Conservation (phyloP, 2,329 filamentous ascomycete species). For the Botrytis sinoallii region DNA sequence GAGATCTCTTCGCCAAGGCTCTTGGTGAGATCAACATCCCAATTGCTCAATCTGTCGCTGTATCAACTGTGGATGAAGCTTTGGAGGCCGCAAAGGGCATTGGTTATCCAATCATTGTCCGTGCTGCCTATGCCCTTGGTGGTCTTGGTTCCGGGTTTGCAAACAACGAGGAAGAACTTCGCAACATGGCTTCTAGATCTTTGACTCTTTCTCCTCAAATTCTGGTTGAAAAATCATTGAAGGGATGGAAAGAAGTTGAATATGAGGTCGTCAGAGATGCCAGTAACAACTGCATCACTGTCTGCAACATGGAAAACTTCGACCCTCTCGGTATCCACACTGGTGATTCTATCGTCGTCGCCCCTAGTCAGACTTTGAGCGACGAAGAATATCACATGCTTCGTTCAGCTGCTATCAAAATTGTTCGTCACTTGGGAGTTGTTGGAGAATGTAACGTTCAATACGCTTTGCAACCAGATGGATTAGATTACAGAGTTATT, state of each 20-base stretch:
- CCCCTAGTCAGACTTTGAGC: conserved; percentile 91
- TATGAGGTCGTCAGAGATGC: conserved; percentile 98
- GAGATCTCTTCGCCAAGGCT: conserved; percentile 93
- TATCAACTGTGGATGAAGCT: conserved; percentile 86
- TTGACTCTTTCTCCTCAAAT: conserved; percentile 94
- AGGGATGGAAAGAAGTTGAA: conserved; percentile 99
- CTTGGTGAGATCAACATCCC: conserved; percentile 97
- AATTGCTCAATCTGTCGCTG: conserved; percentile 93
- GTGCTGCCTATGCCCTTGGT: conserved; percentile 92
- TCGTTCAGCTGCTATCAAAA: conserved; percentile 94
- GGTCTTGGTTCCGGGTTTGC: conserved; percentile 96
- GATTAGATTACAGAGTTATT: conserved; percentile 96
- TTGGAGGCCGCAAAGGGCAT: conserved; percentile 80
- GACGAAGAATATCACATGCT: conserved; percentile 99
- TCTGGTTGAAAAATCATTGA: conserved; percentile 95
- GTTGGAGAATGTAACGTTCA: conserved; percentile 99
- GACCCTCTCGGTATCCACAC: conserved; percentile 97
- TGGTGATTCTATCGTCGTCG: conserved; percentile 97
- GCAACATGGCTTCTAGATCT: conserved; percentile 88
- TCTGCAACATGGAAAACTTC: conserved; percentile 99
- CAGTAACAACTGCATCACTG: conserved; percentile 97
- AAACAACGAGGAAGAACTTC: conserved; percentile 87
- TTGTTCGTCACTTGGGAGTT: conserved; percentile 92
- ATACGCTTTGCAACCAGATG: conserved; percentile 94
- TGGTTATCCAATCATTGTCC: conserved; percentile 96